Percentiles rank a stretch among this genome's conserved stretches.
These are phyloP conservation scores for Candida sakaeoensis DNA, from an alignment of 805 yeast species.

Conservation along the genomic window DNA sequence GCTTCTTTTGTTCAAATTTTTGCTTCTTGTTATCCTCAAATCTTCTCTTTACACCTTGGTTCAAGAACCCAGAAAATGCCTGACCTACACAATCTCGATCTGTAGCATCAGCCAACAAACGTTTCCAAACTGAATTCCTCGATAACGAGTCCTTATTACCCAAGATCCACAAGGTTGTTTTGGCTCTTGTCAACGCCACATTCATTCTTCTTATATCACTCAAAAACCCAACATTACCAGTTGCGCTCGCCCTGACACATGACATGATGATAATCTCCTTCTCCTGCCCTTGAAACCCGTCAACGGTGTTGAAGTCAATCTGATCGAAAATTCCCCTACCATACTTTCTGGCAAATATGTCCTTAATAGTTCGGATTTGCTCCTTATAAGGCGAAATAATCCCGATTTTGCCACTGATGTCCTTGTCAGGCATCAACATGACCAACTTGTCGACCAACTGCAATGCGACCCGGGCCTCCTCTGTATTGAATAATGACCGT, in stretches of 20 bases:
- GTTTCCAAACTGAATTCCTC: slow-evolving; percentile 69
- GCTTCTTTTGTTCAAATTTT: background rate
- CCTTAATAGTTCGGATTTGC: slow-evolving; percentile 62
- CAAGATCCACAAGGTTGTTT: slow-evolving; percentile 85
- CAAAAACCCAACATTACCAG: slow-evolving; percentile 76
- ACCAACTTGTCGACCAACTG: slow-evolving; percentile 58
- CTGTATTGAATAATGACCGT: slow-evolving; percentile 64
- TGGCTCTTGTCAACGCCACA: slow-evolving; percentile 93
- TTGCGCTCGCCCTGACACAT: slow-evolving; percentile 84
- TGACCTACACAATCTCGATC: slow-evolving; percentile 34
- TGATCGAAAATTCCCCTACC: slow-evolving; percentile 62
- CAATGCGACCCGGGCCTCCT: slow-evolving; percentile 72
- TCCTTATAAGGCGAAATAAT: slow-evolving; percentile 93
- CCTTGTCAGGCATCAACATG: slow-evolving; percentile 41
- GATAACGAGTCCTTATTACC: slow-evolving; percentile 71
- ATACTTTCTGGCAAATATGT: slow-evolving; percentile 51
- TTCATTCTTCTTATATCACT: slow-evolving; percentile 94
- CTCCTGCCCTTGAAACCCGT: slow-evolving; percentile 91
- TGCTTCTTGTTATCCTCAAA: background rate
- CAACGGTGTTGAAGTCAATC: slow-evolving; percentile 90
- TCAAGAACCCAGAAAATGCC: slow-evolving; percentile 37
- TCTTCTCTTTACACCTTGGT: slow-evolving; percentile 2
- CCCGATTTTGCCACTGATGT: slow-evolving; percentile 76
- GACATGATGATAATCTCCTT: slow-evolving; percentile 91
- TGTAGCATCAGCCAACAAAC: slow-evolving; percentile 63